A percentile compares a stretch with the other conserved stretches of the same genome.
Evolutionary conservation across 2,329 filamentous ascomycete genomes (phyloP).

Genomic region (Tolypocladium cylindrosporum): DNA sequence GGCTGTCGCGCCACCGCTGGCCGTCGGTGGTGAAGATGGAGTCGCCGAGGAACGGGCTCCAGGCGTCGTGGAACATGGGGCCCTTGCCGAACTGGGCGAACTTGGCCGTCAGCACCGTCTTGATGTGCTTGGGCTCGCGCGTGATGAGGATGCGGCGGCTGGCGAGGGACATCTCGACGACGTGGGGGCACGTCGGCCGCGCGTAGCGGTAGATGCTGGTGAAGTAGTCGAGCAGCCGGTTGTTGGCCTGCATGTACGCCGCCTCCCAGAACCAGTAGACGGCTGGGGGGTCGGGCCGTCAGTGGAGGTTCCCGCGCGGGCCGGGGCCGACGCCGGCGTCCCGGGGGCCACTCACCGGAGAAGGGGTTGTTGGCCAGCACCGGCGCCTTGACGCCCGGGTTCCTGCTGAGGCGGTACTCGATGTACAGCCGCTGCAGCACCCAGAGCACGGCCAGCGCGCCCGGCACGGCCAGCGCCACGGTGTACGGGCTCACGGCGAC

Average conservation of each 20-base stretch:
- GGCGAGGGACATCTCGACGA: constrained; percentile 43
- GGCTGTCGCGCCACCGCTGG: constrained; percentile 64
- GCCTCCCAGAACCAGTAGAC: constrained; percentile 3
- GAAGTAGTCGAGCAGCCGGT: constrained; percentile 9
- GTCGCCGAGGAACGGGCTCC: constrained; percentile 65
- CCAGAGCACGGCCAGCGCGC: constrained; percentile 2
- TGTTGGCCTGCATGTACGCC: constrained; percentile 7
- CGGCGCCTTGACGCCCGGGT: constrained; percentile 5
- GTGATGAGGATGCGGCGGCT: constrained; percentile 62
- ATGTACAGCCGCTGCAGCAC: constrained; percentile 1
- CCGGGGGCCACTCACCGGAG: not conserved
- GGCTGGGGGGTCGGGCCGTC: not conserved
- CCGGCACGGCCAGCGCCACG: constrained; percentile 5
- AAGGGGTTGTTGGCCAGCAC: constrained; percentile 4
- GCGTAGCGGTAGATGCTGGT: constrained; percentile 4
- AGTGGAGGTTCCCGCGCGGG: no score
- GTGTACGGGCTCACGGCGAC: constrained; percentile 1
- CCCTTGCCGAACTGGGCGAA: constrained; percentile 82
- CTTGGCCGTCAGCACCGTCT: constrained; percentile 79
- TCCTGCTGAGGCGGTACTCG: constrained; percentile 4
- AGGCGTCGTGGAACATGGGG: constrained; percentile 61
- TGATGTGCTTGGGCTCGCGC: constrained; percentile 79
- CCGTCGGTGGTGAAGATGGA: constrained; percentile 75
- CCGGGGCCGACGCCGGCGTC: no score
- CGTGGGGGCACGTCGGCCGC: constrained; percentile 1